Conservation (phyloP, 2,329 filamentous ascomycete species). For the Colletotrichum sp. region DNA sequence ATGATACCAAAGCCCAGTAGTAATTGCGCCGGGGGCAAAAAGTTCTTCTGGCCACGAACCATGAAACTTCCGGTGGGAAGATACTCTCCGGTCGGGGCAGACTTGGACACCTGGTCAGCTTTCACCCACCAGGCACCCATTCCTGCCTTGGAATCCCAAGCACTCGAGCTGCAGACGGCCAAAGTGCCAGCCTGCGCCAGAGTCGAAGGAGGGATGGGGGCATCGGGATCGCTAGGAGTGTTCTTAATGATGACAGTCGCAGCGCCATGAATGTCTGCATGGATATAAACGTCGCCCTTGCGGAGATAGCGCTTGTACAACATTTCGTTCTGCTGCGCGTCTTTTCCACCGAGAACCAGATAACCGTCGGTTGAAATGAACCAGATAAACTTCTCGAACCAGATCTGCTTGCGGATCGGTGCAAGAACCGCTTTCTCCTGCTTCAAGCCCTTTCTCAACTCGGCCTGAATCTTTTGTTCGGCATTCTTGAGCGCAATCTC, state of each 20-base stretch:
- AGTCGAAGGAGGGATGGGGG: constrained; percentile 89
- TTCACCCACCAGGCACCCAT: constrained; percentile 98
- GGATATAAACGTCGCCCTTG: constrained; percentile 90
- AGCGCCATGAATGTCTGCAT: constrained; percentile 87
- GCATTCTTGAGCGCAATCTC: constrained; percentile 85
- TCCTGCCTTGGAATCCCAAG: constrained; percentile 95
- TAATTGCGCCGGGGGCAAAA: constrained; percentile 84
- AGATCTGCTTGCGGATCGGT: constrained; percentile 81
- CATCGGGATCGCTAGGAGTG: constrained; percentile 75
- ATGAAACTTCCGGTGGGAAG: constrained; percentile 80
- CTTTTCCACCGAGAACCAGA: constrained; percentile 86
- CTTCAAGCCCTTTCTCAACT: constrained; percentile 87
- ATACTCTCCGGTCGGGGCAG: constrained; percentile 79
- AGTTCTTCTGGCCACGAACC: constrained; percentile 88
- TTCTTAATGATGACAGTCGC: constrained; percentile 92
- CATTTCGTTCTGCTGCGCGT: constrained; percentile 88
- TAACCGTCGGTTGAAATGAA: constrained; percentile 97
- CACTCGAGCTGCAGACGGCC: constrained; percentile 82
- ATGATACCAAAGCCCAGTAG: constrained; percentile 86
- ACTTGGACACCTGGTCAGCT: constrained; percentile 89
- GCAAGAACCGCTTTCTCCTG: constrained; percentile 89
- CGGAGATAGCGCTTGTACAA: constrained; percentile 87
- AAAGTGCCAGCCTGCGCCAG: constrained; percentile 88
- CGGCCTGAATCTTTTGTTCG: constrained; percentile 84
- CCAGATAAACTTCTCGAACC: constrained; percentile 98